Base-by-base conservation (phyloP, 2,329 filamentous ascomycete species). In the Phialophora macrospora region DNA sequence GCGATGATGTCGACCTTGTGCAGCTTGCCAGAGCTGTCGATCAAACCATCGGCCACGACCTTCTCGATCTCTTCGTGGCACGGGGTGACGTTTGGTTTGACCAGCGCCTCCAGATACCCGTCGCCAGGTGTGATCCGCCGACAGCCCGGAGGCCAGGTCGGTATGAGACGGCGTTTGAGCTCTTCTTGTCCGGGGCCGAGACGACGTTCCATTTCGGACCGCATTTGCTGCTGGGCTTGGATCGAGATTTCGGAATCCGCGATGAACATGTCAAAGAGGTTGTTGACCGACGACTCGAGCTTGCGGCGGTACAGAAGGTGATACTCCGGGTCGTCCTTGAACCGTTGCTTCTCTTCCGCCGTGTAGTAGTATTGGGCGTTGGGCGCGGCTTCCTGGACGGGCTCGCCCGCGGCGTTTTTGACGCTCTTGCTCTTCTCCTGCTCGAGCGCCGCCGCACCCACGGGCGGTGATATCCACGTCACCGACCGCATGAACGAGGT, bases 91-190 rank as follows among this genome's bases (percentile, higher is more conserved):
- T 66, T 55, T 55, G 49, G n/a, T 41, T 80, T 58, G 5, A 74
- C 73, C 2, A 82, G 70, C 1, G 83, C 80, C 70, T 84, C 80
- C 9, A 85, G 78, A 70, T 83, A 85, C 0, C 82, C 81, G 17
- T 80, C 80, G 0, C 82, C 82, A 2, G 83, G 83, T 0, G 83
- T 83, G 20, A 83, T 69, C 1, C 83, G 75, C 17, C 81, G 75
- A 63, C 82, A 84, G 0, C 81, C 82, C 7, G 72, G 65, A 14
- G 64, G 51, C 56, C 68, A 74, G 8, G 68, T 63, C 0, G 73
- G 74, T 20, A 69, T 68, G 26, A 71, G 54, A 22, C 75, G 76
- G 56, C 78, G 72, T 73, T 79, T 79, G 30, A 82, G 73, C 67
- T 79, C 72, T 62, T 81, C 77, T 66, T 80, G 72, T 32, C 77